Evolutionary conservation across 192 early-diverging fungal species (phyloP).

Genomic region (Phycomyces blakesleeanus): DNA sequence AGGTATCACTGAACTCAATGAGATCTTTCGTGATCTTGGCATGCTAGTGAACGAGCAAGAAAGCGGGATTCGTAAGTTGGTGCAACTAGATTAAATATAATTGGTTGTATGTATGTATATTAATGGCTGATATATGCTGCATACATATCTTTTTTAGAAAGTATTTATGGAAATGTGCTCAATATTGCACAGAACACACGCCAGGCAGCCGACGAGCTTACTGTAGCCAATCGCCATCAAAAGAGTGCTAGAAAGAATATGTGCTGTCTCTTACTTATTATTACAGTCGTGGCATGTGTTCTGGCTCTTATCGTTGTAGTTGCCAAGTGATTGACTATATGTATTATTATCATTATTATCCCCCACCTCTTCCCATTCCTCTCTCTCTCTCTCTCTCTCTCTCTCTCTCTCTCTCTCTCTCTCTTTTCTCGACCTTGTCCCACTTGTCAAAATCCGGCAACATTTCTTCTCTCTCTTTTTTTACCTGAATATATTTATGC

Average conservation of each 20-base stretch:
- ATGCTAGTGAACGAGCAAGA: conserved; percentile 98
- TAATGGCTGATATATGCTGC: too few relatives aligned
- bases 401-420: too few relatives aligned
- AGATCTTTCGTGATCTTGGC: conserved; percentile 94
- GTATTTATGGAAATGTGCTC: conserved; percentile 93
- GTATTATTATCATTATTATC: conserved; percentile 1
- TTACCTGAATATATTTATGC: too few relatives aligned
- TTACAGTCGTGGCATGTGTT: conserved; percentile 61
- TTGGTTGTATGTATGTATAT: too few relatives aligned
- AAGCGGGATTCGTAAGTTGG: conserved; percentile 79
- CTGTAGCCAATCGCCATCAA: conserved; percentile 76
- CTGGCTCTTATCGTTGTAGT: conserved; percentile 56
- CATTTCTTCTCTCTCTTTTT: too few relatives aligned
- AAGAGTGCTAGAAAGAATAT: conserved; percentile 70
- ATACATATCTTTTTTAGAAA: conserved; percentile 55
- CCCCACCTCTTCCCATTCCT: too few relatives aligned
- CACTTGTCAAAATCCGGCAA: too few relatives aligned
- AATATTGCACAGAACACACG: conserved; percentile 74
- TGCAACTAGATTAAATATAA: too few relatives aligned
- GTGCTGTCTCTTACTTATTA: conserved; percentile 81
- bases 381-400: too few relatives aligned
- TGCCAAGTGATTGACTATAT: conserved; percentile 14
- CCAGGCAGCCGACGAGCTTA: conserved; percentile 77
- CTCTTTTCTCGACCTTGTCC: too few relatives aligned
- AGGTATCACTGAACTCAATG: conserved; percentile 91